A percentile compares a stretch with the other conserved stretches of the same genome.
These are phyloP conservation scores for Suillus decipiens DNA, from an alignment of 768 basidiomycete species.

Conservation along the genomic window DNA sequence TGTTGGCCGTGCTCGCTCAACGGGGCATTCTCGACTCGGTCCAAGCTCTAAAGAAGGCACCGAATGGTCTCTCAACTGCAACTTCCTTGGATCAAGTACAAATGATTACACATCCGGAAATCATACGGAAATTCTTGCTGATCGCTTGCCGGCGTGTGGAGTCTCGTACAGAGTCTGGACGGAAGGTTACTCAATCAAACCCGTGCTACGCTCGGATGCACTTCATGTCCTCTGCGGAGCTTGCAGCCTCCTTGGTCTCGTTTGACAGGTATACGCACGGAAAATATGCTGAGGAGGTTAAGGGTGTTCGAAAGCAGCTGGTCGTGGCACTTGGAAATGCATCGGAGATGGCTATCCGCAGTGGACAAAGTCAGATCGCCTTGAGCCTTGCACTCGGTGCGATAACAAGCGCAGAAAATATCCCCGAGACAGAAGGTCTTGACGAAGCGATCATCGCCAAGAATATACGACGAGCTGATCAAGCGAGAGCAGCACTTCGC, in stretches of 20 bases:
- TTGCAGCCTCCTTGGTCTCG: conserved; percentile 29
- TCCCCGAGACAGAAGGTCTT: conserved; percentile 3
- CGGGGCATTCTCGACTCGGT: conserved; percentile 22
- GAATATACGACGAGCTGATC: conserved; percentile 7
- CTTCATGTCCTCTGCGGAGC: conserved; percentile 32
- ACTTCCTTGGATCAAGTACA: conserved; percentile 23
- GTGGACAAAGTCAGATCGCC: conserved; percentile 1
- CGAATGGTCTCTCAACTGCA: conserved; percentile 19
- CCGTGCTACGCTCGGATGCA: conserved; percentile 25
- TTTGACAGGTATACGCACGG: conserved; percentile 31
- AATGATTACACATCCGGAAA: conserved; percentile 22
- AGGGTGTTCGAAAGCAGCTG: conserved; percentile 27
- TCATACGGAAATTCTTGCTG: conserved; percentile 23
- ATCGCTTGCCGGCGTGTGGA: conserved; percentile 21
- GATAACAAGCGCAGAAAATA: conserved; percentile 2
- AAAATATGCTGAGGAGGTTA: conserved; percentile 17
- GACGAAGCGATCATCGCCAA: conserved; percentile 1
- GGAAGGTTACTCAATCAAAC: conserved; percentile 20
- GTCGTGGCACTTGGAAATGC: conserved; percentile 36
- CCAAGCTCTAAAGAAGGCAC: conserved; percentile 19
- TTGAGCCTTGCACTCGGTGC: conserved; percentile 8
- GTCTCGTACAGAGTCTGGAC: conserved; percentile 26
- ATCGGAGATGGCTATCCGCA: conserved; percentile 31
- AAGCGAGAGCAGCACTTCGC: conserved; percentile 4
- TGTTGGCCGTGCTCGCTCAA: conserved; percentile 31